Conservation (phyloP, 2,329 filamentous ascomycete genomes). For the Pseudopyrenochaeta lycopersici region DNA sequence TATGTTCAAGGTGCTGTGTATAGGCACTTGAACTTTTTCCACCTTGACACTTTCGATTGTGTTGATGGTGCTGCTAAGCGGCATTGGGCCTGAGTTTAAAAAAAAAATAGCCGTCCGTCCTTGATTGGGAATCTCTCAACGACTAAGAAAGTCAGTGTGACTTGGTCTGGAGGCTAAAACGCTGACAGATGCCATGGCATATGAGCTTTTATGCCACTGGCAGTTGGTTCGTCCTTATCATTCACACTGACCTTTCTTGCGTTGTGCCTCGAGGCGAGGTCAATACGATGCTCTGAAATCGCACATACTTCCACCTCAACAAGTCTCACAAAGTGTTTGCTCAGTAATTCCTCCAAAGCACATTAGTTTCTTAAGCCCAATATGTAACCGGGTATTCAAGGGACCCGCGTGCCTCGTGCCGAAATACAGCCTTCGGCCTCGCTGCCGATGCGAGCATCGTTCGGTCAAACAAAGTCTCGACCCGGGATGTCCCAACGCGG, state of each 20-base stretch:
- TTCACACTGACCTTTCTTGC: no score
- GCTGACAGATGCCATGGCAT: not conserved
- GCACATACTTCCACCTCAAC: not conserved
- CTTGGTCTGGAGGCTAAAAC: not conserved
- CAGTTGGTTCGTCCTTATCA: no score
- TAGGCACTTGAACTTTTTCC: no score
- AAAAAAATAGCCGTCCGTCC: no score
- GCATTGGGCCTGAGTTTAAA: no score
- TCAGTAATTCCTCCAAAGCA: not conserved
- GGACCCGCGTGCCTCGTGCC: not conserved
- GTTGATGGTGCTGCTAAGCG: no score
- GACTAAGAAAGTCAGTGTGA: no score
- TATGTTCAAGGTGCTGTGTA: no score
- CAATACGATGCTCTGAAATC: not conserved
- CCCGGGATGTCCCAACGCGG: constrained; percentile 26
- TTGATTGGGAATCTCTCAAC: no score
- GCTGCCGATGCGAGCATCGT: constrained; percentile 27
- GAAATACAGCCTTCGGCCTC: constrained; percentile 13
- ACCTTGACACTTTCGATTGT: no score
- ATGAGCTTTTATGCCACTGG: no score
- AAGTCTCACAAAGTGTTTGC: not conserved
- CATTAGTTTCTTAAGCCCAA: no score
- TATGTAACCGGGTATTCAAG: not conserved
- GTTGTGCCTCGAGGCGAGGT: not conserved
- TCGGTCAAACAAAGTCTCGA: not conserved